Evolutionary conservation across 208 protist genomes (phyloP), one percentile per base, ranked within the genome.

Genomic region (Trypanosoma rangeli): DNA sequence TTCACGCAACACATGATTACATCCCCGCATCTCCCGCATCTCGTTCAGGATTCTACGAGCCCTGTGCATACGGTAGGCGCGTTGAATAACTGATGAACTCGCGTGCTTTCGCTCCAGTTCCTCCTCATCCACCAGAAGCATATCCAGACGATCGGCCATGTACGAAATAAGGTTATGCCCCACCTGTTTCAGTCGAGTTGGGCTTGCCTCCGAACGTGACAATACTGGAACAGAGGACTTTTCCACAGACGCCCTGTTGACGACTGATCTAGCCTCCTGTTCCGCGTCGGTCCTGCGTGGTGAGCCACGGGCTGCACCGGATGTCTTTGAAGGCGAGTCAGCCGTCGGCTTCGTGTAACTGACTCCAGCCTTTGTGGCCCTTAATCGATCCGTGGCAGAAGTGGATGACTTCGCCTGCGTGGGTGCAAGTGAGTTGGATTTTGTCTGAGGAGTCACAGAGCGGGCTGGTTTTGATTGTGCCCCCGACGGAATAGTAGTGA

Each of bases 91-190:
- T 12, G 59, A 75, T 3, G 85, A 85, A 63, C 87, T 80, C 22
- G 13, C 64, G n/a, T 86, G 83, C 74, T 90, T 93, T 64, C 82
- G 80, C 63, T 87, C 80, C 35, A 93, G 60, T 76, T 93, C 87
- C 53, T 89, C 81, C 71, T 93, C 87, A 65, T 93, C 87, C 58
- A 90, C 80, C 24, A 93, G 52, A 15, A 93, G 76, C 70, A 93
- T 83, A 12, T 93, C 85, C 5, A 93, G 70, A 35, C 87, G 87
- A 50, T 90, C 78, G 35, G 79, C 74, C 65, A 92, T 68, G 60
- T 86, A 92, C 1, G 61, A 64, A 68, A 80, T 61, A 56, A 86
- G 74, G 63, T 86, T 79, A 5, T 71, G 61, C 24, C 76, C 80
- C 29, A 22, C 31, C 35, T 5, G 31, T 20, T 13, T 1, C n/a